phyloP scores from a whole-genome alignment of 129 eudicot species.

The Deinandra increscens region DNA sequence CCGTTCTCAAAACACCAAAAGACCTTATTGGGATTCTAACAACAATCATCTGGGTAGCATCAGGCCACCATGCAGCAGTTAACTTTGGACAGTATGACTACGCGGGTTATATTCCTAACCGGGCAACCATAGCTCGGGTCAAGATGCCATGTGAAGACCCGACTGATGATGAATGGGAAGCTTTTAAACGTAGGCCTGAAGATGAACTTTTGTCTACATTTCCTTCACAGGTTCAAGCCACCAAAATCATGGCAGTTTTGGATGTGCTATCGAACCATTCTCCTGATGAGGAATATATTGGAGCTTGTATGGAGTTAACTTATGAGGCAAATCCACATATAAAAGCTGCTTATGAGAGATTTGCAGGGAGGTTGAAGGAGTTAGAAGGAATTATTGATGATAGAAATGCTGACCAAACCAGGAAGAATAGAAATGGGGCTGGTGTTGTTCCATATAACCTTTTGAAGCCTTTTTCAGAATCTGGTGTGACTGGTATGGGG shows the following conservation, averaged over 20 bases:
- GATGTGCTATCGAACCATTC: conserved; percentile 69
- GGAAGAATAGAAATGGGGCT: conserved; percentile 64
- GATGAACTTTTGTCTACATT: conserved; percentile 40
- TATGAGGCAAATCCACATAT: conserved; percentile 43
- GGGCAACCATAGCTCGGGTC: conserved; percentile 56
- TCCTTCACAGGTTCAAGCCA: conserved; percentile 56
- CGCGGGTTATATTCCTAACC: conserved; percentile 66
- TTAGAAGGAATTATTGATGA: conserved; percentile 54
- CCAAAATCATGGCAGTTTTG: conserved; percentile 52
- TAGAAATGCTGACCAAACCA: conserved; percentile 37
- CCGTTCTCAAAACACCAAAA: conserved; percentile 46
- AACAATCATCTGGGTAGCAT: conserved; percentile 64
- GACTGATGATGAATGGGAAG: conserved; percentile 41
- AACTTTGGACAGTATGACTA: conserved; percentile 75
- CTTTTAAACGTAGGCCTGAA: conserved; percentile 44
- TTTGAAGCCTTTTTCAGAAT: conserved; percentile 58
- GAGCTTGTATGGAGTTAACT: conserved; percentile 33
- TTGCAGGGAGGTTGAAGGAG: conserved; percentile 43
- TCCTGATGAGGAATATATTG: conserved; percentile 74
- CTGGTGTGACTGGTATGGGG: conserved; percentile 74
- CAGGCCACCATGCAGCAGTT: conserved; percentile 81
- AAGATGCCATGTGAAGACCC: conserved; percentile 70
- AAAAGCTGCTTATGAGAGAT: conserved; percentile 49
- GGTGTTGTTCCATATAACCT: conserved; percentile 70
- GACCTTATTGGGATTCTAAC: conserved; percentile 56